Percentiles rank a stretch among this genome's conserved stretches.
Conservation (phyloP, 148 eudicot species). For the Amaranthus cruentus region DNA sequence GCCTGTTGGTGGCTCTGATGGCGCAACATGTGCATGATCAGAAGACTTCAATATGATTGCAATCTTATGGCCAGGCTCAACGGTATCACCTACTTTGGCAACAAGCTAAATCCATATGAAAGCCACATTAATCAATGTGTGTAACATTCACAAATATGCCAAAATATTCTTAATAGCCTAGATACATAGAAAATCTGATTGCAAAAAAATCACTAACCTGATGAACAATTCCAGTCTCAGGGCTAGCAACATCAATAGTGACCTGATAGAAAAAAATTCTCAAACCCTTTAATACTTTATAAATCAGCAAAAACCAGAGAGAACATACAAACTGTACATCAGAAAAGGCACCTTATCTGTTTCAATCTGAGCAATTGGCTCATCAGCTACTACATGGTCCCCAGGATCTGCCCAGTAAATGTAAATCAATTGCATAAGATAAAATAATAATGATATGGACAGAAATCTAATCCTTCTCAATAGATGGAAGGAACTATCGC, state of each 20-base stretch:
- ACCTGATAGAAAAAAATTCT: constrained; percentile 38
- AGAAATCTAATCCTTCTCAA: not conserved
- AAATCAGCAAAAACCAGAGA: not conserved
- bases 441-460: not conserved
- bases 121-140: constrained; percentile 10
- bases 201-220: constrained; percentile 38
- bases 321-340: not conserved
- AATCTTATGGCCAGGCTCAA: constrained; percentile 82
- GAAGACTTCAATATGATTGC: constrained; percentile 70
- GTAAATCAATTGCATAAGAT: constrained; percentile 4
- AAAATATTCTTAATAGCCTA: not conserved
- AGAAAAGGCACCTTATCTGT: constrained; percentile 68
- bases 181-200: not conserved
- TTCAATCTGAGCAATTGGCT: constrained; percentile 91
- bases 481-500: not conserved
- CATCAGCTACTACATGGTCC: constrained; percentile 80
- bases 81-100: constrained; percentile 94
- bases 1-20: constrained; percentile 53
- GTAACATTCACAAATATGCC: not conserved
- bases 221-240: constrained; percentile 80
- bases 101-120: constrained; percentile 37
- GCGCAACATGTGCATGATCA: constrained; percentile 73
- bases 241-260: constrained; percentile 90
- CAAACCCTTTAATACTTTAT: not conserved
- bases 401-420: constrained; percentile 58